Base-by-base conservation (phyloP, 176 grass and related monocot species). In the Chrysopogon serrulatus region DNA sequence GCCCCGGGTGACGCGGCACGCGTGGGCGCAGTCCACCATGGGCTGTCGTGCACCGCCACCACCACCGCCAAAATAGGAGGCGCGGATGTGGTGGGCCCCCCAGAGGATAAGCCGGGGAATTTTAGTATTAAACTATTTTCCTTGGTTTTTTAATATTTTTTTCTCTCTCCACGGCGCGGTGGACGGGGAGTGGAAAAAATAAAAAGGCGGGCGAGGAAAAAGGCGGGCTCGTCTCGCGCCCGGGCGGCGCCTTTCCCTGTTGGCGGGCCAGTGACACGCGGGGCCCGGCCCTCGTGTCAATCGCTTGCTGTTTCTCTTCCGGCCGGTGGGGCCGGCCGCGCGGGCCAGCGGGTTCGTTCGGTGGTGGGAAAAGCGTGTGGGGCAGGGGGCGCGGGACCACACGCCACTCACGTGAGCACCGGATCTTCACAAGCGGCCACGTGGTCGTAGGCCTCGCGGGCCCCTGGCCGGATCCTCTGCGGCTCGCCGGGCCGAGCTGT, bases 321-420 rank as follows among this genome's bases (percentile, higher is more conserved):
- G 37, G 32, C 8, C 9, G 9, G 73, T 14, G 16, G 43, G 73
- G 4, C 26, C 26, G 34, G 26, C 12, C 21, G 8, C 33, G 9
- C 13, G 31, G 72, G 13, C 37, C 11, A 34, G 16, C 19, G 42
- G 42, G 69, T 75, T 80, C 61, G 76, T 85, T 89, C 53, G 71
- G 71, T 56, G 53, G 77, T 43, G 78, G 79, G 78, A 54, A 78
- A 86, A 82, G 83, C 88, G 78, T 85, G 88, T 82, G 78, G 82
- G 82, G 57, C 41, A 26, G 23, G 2, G n/a, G 84, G 54, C 10
- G 24, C 10, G 54, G 84, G 79, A 83, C 88, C 88, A 74, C 84
- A 78, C 41, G 79, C 74, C 84, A 68, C 88, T 90, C 84, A 90
- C 88, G 79, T 87, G 88, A 90, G 67, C 47, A 76, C 43, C 43